Evolutionary conservation across 192 early-diverging fungal species (phyloP).

Genomic region (Linnemannia hyalina): DNA sequence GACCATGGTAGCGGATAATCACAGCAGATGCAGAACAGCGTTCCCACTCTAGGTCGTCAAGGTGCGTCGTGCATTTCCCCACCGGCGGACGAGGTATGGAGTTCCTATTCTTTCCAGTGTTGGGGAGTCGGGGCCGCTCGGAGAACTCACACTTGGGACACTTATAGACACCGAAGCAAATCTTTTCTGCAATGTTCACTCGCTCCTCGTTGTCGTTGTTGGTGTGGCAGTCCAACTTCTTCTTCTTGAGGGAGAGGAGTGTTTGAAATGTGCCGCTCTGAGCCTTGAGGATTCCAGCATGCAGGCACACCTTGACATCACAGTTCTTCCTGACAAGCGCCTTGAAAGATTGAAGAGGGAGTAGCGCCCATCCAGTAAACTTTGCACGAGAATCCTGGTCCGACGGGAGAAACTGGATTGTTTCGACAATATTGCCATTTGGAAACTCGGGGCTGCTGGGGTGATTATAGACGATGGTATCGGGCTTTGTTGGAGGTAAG

Average conservation of each 20-base stretch:
- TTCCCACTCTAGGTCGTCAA: not conserved
- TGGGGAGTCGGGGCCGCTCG: not conserved
- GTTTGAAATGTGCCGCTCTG: not conserved
- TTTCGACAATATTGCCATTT: conserved; percentile 4
- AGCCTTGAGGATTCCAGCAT: not conserved
- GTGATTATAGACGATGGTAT: not conserved
- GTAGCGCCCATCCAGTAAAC: not conserved
- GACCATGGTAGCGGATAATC: not conserved
- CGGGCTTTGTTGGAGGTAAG: too few relatives aligned
- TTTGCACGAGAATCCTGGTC: conserved; percentile 1
- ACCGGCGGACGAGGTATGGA: conserved; percentile 1
- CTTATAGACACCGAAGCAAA: conserved; percentile 6
- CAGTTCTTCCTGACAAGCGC: not conserved
- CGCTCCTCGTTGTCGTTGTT: not conserved
- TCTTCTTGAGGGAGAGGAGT: not conserved
- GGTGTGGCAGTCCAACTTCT: not conserved
- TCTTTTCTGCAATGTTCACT: conserved; percentile 4
- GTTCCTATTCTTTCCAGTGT: not conserved
- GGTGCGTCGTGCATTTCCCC: not conserved
- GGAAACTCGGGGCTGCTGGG: not conserved
- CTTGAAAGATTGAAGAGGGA: conserved; percentile 1
- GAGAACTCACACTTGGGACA: conserved; percentile 5
- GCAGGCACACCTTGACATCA: not conserved
- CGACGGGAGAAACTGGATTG: not conserved
- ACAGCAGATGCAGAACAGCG: conserved; percentile 5